These are phyloP conservation scores for Coccinonectria pachysandricola DNA, from an alignment of 2,329 filamentous ascomycete genomes.

Conservation along the genomic window DNA sequence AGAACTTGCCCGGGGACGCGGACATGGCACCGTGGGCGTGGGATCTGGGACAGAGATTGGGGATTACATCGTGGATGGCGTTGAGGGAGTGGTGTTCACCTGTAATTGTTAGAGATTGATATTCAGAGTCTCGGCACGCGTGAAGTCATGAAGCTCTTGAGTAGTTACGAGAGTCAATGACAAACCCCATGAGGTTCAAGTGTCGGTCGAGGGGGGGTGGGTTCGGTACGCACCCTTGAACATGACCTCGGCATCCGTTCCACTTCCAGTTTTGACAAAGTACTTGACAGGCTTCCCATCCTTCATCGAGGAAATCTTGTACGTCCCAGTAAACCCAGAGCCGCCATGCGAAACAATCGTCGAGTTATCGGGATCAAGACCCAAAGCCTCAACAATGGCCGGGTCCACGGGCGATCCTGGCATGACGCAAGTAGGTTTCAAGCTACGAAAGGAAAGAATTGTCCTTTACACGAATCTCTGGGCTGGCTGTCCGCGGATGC, in stretches of 20 bases:
- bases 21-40: slow-evolving; percentile 58
- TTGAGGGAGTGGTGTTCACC: slow-evolving; percentile 80
- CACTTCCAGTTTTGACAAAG: slow-evolving; percentile 63
- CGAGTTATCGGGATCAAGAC: slow-evolving; percentile 43
- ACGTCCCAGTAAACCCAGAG: slow-evolving; percentile 59
- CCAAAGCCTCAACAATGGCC: slow-evolving; percentile 50
- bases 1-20: slow-evolving; percentile 40
- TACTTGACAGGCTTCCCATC: slow-evolving; percentile 44
- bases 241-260: slow-evolving; percentile 53
- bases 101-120: slow-evolving; percentile 15
- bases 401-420: slow-evolving; percentile 38
- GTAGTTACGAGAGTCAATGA: too few relatives aligned
- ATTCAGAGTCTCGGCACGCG: too few relatives aligned
- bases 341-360: slow-evolving; percentile 51
- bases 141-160: too few relatives aligned
- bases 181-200: too few relatives aligned
- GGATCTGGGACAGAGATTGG: slow-evolving; percentile 64
- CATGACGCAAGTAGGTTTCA: not conserved
- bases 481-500: not conserved
- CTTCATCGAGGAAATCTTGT: slow-evolving; percentile 38
- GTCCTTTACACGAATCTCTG: not conserved
- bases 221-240: slow-evolving; percentile 45
- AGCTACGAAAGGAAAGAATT: not conserved
- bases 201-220: slow-evolving; percentile 11
- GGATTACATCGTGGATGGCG: slow-evolving; percentile 62